Conservation (phyloP, 345 rosid genomes). For the Moringa oleifera region DNA sequence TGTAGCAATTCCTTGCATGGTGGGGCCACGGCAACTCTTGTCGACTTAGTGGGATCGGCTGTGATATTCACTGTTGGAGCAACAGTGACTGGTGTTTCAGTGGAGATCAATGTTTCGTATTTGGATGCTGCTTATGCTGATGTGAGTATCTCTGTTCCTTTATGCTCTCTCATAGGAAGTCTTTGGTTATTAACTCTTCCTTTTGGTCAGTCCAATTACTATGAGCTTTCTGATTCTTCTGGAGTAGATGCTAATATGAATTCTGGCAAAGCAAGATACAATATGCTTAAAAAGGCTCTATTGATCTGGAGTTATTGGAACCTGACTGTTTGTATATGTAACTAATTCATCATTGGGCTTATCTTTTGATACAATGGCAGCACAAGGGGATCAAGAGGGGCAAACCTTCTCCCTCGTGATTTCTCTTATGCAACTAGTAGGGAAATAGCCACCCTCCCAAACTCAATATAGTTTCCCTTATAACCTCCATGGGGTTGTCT, state of each 20-base stretch:
- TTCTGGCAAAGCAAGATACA: no score
- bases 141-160: slow-evolving; percentile 26
- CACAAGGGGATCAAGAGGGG: no score
- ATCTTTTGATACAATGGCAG: no score
- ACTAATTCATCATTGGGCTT: no score
- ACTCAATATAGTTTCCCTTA: no score
- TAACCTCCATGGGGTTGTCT: no score
- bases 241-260: not conserved
- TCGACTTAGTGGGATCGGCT: slow-evolving; percentile 85
- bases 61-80: slow-evolving; percentile 53
- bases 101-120: slow-evolving; percentile 82
- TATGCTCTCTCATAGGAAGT: not conserved
- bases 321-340: no score
- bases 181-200: not conserved
- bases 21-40: slow-evolving; percentile 87
- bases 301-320: not conserved
- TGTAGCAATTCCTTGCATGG: slow-evolving; percentile 90
- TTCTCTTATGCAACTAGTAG: no score
- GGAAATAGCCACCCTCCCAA: no score
- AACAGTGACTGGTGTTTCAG: slow-evolving; percentile 55
- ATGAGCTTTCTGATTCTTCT: not conserved
- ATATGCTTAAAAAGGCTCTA: not conserved
- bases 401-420: no score
- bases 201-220: not conserved
- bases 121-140: slow-evolving; percentile 77